Evolutionary conservation across 352 stramenopile genomes (phyloP), one percentile per base, ranked within the genome.

Genomic region (Globisporangium carolinianum): DNA sequence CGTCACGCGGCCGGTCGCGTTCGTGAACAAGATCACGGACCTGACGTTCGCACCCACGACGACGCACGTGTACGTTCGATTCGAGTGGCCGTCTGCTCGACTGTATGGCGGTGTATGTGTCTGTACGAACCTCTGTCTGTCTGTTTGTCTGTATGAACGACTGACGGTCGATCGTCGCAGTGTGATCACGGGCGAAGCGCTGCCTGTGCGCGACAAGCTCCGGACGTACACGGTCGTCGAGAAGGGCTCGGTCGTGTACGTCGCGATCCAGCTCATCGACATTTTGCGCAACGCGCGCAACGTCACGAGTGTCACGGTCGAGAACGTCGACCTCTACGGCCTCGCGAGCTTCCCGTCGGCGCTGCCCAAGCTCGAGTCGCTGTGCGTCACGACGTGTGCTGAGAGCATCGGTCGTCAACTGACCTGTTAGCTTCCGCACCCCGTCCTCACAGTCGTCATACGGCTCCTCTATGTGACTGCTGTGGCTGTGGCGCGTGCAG

Each of bases 121-220:
- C 42, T 45, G 41, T 11, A 7, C 12, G 5, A 4, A 1, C 15
- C 42, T 47, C 42, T 17, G 12, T 47, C 42, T n/a, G 39, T n/a
- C 41, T 45, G 2, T 45, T 14, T 45, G 41, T 45, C 41, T 11
- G 9, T 10, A 5, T 7, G 47, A 38, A 6, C 9, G 4, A 15
- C 35, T 37, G 15, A 15, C 5, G 3, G 47, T 18, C 24, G 24
- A 32, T 32, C 24, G 24, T 32, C 24, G 6, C 47, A 74, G 67
- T 24, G 43, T 56, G 6, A 72, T 79, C 41, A 68, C 65, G 10
- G 71, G 71, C 6, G 69, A 79, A 36, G 68, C 68, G 35, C 51
- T 79, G 52, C 65, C 71, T 8, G 58, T 79, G 17, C 46, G 66
- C n/a, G 66, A 76, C 52, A 79, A 79, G 49, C 51, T 66, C 2